phyloP scores from a whole-genome alignment of 163 green algal genomes.

The Volvox carteri region DNA sequence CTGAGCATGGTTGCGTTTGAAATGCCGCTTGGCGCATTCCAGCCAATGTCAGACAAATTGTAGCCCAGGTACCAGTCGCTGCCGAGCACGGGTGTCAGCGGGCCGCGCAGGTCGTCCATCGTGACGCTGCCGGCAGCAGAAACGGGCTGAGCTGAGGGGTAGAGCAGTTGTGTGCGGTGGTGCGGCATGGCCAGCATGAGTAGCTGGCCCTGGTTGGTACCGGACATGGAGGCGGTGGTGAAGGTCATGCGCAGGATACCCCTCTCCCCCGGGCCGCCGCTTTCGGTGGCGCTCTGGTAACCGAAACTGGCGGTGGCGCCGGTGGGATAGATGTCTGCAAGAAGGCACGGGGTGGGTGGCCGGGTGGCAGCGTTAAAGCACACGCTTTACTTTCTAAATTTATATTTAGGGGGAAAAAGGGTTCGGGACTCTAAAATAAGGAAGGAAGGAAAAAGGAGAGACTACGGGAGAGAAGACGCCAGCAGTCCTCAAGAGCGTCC shows the following conservation, averaged over 20 bases:
- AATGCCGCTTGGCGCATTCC: constrained; percentile 27
- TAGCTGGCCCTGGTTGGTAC: constrained; percentile 8
- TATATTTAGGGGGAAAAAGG: too few species aligned
- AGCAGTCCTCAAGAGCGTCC: too few species aligned
- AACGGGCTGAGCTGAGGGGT: not conserved
- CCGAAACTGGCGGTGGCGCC: not conserved
- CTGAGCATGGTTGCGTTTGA: not conserved
- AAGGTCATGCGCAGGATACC: constrained; percentile 46
- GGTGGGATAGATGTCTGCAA: constrained; percentile 50
- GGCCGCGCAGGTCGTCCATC: constrained; percentile 32
- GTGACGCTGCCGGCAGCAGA: not conserved
- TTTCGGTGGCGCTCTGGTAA: not conserved
- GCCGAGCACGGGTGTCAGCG: constrained; percentile 20
- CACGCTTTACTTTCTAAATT: too few species aligned
- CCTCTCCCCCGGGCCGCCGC: constrained; percentile 1
- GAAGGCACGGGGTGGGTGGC: not conserved
- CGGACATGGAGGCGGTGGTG: constrained; percentile 46
- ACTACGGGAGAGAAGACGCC: too few species aligned
- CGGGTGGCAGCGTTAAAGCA: too few species aligned
- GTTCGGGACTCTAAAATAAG: too few species aligned
- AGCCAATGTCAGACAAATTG: not conserved
- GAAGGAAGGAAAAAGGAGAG: too few species aligned
- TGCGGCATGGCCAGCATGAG: constrained; percentile 53
- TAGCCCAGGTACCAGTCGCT: not conserved
- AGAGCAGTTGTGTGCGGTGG: constrained; percentile 28